Evolutionary conservation across 2,329 filamentous ascomycete genomes (phyloP).

Genomic region (Metarhizium album): DNA sequence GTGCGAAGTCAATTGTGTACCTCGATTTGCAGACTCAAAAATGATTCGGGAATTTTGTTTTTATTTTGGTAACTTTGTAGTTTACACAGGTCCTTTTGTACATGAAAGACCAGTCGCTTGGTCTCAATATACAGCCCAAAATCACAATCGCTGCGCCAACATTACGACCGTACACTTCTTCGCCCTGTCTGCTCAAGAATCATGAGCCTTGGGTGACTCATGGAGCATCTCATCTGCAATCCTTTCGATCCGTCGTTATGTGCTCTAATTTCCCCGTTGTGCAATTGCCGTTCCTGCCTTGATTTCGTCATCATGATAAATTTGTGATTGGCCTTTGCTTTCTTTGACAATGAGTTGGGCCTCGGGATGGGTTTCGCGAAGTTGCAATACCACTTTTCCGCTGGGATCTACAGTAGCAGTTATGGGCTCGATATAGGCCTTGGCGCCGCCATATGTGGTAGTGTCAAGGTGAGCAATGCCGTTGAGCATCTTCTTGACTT

Average conservation of each 20-base stretch:
- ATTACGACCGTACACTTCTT: neutral
- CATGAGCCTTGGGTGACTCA: neutral
- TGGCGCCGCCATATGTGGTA: conserved; percentile 38
- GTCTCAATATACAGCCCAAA: conserved; percentile 4
- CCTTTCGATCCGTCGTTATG: conserved; percentile 13
- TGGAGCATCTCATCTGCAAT: conserved; percentile 20
- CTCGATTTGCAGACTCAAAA: neutral
- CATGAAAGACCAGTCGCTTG: conserved; percentile 2
- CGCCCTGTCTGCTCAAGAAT: neutral
- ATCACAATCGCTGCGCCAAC: neutral
- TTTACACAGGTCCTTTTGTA: conserved; percentile 9
- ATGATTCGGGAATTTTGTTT: neutral
- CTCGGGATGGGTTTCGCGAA: conserved; percentile 29
- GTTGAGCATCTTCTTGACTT: conserved; percentile 17
- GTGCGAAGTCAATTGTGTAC: too few species aligned
- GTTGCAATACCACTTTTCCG: conserved; percentile 35
- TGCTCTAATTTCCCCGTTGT: conserved; percentile 2
- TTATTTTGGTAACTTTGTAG: conserved; percentile 3
- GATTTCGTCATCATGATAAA: conserved; percentile 19
- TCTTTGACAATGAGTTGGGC: conserved; percentile 37
- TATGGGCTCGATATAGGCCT: conserved; percentile 38
- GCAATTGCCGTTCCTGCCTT: conserved; percentile 11
- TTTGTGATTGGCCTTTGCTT: conserved; percentile 23
- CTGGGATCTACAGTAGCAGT: conserved; percentile 36
- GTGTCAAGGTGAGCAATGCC: conserved; percentile 35